These are phyloP conservation scores for Terfezia claveryi DNA, from an alignment of 495 filamentous ascomycete genomes.

Conservation along the genomic window DNA sequence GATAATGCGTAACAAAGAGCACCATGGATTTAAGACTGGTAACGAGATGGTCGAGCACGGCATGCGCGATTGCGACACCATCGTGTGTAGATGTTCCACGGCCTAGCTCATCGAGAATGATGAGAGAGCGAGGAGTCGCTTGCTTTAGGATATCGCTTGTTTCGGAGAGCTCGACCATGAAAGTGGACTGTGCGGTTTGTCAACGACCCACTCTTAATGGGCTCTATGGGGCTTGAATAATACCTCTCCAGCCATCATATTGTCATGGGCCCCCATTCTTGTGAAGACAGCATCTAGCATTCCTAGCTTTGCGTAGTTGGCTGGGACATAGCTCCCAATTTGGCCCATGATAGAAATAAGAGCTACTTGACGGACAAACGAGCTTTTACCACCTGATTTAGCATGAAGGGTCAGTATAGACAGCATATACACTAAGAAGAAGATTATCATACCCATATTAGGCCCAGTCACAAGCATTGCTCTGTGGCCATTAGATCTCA, in stretches of 20 bases:
- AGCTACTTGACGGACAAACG: constrained; percentile 78
- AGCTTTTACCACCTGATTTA: constrained; percentile 97
- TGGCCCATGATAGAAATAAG: constrained; percentile 87
- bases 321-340: constrained; percentile 85
- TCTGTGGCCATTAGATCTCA: constrained; percentile 31
- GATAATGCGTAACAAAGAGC: constrained; percentile 95
- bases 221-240: constrained; percentile 1
- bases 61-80: constrained; percentile 86
- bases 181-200: constrained; percentile 29
- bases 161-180: constrained; percentile 93
- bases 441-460: background rate
- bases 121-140: constrained; percentile 56
- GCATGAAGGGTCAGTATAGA: constrained; percentile 41
- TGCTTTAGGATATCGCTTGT: constrained; percentile 75
- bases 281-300: constrained; percentile 85
- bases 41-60: constrained; percentile 71
- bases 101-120: constrained; percentile 90
- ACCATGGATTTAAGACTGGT: constrained; percentile 50
- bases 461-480: constrained; percentile 44
- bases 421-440: too few species aligned
- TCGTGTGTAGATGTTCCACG: constrained; percentile 86
- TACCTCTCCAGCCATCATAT: constrained; percentile 77
- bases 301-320: constrained; percentile 46
- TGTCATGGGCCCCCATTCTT: constrained; percentile 91
- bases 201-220: too few species aligned